These are phyloP conservation scores for Ascochyta viciae-villosae DNA, from an alignment of 2,329 filamentous ascomycete genomes.

Conservation along the genomic window DNA sequence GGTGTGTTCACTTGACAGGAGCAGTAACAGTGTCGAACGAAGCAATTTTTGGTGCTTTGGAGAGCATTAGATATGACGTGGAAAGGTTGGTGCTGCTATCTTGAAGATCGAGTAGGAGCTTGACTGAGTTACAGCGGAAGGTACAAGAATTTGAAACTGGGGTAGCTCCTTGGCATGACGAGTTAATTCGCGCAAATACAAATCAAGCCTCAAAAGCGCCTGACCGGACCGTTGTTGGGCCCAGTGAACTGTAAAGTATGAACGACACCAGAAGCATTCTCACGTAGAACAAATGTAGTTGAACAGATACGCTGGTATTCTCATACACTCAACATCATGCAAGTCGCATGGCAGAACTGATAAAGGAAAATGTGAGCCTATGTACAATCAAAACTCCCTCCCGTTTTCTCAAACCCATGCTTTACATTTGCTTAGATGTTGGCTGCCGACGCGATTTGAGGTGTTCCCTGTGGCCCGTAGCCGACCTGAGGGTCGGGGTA, in stretches of 20 bases:
- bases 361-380: slow-evolving; percentile 37
- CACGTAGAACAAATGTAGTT: background rate
- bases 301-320: slow-evolving; percentile 30
- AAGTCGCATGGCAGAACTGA: slow-evolving; percentile 26
- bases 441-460: slow-evolving; percentile 31
- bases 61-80: slow-evolving; percentile 2
- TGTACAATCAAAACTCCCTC: slow-evolving; percentile 36
- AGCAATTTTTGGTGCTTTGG: background rate
- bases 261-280: background rate
- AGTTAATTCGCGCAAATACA: slow-evolving; percentile 2
- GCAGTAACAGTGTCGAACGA: slow-evolving; percentile 10
- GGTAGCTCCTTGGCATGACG: slow-evolving; percentile 13
- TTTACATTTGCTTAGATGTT: slow-evolving; percentile 30
- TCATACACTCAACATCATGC: slow-evolving; percentile 31
- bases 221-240: background rate
- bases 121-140: background rate
- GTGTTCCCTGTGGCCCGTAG: slow-evolving; percentile 45
- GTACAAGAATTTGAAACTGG: background rate
- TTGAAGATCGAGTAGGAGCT: background rate
- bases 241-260: background rate
- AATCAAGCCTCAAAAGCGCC: background rate
- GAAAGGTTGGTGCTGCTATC: background rate
- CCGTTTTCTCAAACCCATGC: slow-evolving; percentile 18
- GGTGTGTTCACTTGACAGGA: slow-evolving; percentile 8
- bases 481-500: slow-evolving; percentile 51